These are phyloP conservation scores for Phialemonium atrogriseum DNA, from an alignment of 2,329 filamentous ascomycete species.

Conservation along the genomic window DNA sequence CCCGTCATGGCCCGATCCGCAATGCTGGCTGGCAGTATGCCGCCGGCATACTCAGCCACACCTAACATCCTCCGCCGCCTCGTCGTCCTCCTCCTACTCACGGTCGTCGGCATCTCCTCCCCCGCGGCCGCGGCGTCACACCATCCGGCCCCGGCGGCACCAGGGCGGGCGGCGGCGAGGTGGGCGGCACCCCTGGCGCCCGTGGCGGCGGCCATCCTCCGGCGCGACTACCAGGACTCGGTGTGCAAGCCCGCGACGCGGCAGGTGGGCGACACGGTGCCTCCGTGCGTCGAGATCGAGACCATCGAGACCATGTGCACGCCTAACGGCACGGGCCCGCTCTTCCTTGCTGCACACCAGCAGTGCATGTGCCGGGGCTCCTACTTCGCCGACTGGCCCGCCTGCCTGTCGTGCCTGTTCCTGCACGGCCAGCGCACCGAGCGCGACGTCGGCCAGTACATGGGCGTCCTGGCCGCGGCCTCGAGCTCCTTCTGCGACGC, in stretches of 20 bases:
- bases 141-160: too few relatives aligned
- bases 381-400: slow-evolving; percentile 33
- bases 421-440: slow-evolving; percentile 30
- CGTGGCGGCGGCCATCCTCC: slow-evolving; percentile 3
- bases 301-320: slow-evolving; percentile 23
- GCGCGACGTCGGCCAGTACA: slow-evolving; percentile 23
- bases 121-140: too few relatives aligned
- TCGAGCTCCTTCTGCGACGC: slow-evolving; percentile 12
- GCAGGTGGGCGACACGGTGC: slow-evolving; percentile 8
- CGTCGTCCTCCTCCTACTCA: too few relatives aligned
- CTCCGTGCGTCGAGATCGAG: slow-evolving; percentile 24
- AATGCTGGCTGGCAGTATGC: too few relatives aligned
- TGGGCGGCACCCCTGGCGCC: background rate
- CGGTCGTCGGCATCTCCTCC: too few relatives aligned
- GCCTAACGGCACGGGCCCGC: slow-evolving; percentile 21
- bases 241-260: slow-evolving; percentile 14
- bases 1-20: too few relatives aligned
- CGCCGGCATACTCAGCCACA: too few relatives aligned
- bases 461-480: slow-evolving; percentile 24
- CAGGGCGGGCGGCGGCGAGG: too few relatives aligned
- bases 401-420: slow-evolving; percentile 31
- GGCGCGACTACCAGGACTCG: slow-evolving; percentile 12
- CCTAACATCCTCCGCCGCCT: too few relatives aligned
- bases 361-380: slow-evolving; percentile 32
- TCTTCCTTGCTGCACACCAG: slow-evolving; percentile 19